These are phyloP conservation scores for Verbena officinalis DNA, from an alignment of 257 asterid genomes.

Conservation along the genomic window DNA sequence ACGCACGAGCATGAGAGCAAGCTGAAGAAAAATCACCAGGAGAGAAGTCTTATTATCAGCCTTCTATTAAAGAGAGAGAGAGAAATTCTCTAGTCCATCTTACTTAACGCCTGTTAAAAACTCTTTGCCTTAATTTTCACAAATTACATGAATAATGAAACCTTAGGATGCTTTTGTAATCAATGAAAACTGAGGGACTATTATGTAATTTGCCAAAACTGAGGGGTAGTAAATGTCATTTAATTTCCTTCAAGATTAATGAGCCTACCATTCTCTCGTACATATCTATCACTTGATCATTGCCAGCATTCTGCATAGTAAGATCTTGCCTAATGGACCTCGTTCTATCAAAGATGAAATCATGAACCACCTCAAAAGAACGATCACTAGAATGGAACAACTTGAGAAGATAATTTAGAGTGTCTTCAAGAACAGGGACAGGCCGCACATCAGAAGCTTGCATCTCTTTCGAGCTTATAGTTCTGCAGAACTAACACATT, in stretches of 20 bases:
- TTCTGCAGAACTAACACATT: slow-evolving; percentile 84
- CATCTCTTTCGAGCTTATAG: slow-evolving; percentile 55
- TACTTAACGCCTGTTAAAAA: no score
- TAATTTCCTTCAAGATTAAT: slow-evolving; percentile 12
- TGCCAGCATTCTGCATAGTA: slow-evolving; percentile 76
- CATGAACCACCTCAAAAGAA: slow-evolving; percentile 83
- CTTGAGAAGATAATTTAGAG: slow-evolving; percentile 69
- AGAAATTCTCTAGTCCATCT: no score
- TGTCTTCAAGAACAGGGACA: slow-evolving; percentile 69
- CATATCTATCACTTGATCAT: slow-evolving; percentile 64
- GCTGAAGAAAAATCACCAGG: no score
- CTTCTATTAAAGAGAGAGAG: no score
- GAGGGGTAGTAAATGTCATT: no score
- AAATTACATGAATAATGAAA: no score
- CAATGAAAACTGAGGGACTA: not conserved
- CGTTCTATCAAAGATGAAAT: slow-evolving; percentile 87
- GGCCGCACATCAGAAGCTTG: slow-evolving; percentile 86
- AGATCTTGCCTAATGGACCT: slow-evolving; percentile 97
- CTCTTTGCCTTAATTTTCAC: no score
- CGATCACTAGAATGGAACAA: slow-evolving; percentile 58
- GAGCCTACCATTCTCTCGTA: slow-evolving; percentile 90
- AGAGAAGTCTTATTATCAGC: no score
- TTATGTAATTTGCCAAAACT: not conserved
- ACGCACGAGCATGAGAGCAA: no score
- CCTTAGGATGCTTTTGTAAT: no score